Percentiles rank a stretch among this genome's conserved stretches.
phyloP scores from a whole-genome alignment of 1,139 yeast species.

The Debaryomycetaceae sp. region DNA sequence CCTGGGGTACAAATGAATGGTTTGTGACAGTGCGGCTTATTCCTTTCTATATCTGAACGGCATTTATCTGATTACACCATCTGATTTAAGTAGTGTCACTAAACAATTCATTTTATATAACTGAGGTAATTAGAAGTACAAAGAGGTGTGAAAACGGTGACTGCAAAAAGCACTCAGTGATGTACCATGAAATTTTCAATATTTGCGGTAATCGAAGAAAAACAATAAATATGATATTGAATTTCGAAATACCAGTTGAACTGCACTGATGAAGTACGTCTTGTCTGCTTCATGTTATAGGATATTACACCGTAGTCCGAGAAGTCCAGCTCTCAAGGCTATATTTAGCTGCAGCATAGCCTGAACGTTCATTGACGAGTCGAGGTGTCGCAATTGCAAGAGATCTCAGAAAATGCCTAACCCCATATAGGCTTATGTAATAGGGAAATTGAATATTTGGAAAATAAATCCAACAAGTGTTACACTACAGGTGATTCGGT shows the following conservation, averaged over 20 bases:
- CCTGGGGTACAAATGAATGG: neutral
- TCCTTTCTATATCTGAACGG: neutral
- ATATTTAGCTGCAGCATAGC: no score
- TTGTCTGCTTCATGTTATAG: no score
- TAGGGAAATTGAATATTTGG: neutral
- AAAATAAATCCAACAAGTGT: neutral
- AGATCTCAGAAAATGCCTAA: neutral
- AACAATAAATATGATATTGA: no score
- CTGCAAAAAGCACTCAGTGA: neutral
- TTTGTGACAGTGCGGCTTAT: slow-evolving; percentile 2
- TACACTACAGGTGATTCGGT: neutral
- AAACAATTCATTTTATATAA: neutral
- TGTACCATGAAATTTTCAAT: no score
- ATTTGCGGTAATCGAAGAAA: no score
- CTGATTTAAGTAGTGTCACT: neutral
- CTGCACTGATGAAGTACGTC: no score
- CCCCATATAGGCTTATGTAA: neutral
- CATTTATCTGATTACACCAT: neutral
- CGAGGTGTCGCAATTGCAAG: neutral
- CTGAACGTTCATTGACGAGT: no score
- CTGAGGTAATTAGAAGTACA: no score
- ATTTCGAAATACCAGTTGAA: no score
- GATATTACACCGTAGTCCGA: no score
- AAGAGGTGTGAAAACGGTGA: neutral
- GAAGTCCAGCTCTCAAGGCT: no score